phyloP scores from a whole-genome alignment of 805 yeast genomes.

The Wickerhamomyces sydowiorum region DNA sequence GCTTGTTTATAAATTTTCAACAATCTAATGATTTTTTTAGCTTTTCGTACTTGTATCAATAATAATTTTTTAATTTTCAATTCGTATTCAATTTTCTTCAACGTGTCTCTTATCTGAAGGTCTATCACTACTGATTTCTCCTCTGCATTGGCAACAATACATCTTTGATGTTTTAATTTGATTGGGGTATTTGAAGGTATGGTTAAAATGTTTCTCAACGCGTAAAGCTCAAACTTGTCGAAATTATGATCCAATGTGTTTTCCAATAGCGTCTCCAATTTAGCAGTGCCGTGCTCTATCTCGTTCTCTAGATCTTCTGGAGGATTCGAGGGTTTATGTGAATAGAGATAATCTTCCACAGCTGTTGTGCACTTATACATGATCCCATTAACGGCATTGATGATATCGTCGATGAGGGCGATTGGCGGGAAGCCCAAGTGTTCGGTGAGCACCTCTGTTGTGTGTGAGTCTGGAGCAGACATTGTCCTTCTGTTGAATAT shows the following conservation, averaged over 20 bases:
- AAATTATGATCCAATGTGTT: constrained; percentile 73
- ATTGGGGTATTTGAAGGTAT: constrained; percentile 73
- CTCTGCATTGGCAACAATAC: constrained; percentile 28
- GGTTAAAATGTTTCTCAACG: constrained; percentile 67
- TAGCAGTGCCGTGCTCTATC: constrained; percentile 72
- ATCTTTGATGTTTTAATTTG: constrained; percentile 62
- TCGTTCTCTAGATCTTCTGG: constrained; percentile 33
- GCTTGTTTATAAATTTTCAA: constrained; percentile 28
- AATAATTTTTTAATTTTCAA: constrained; percentile 36
- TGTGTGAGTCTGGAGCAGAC: constrained; percentile 12
- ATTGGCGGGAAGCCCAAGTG: constrained; percentile 84
- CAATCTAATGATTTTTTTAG: constrained; percentile 28
- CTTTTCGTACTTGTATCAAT: constrained; percentile 32
- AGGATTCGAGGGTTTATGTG: constrained; percentile 14
- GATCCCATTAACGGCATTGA: constrained; percentile 79
- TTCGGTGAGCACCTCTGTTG: constrained; percentile 64
- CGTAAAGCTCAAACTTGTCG: constrained; percentile 81
- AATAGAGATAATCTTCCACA: constrained; percentile 57
- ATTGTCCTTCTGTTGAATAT: constrained; percentile 4
- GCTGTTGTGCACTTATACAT: constrained; percentile 79
- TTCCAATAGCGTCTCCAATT: constrained; percentile 71
- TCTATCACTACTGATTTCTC: constrained; percentile 22
- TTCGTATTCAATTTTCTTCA: constrained; percentile 37
- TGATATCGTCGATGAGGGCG: constrained; percentile 77
- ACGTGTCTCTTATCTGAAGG: constrained; percentile 25